These are phyloP conservation scores for Penicilliopsis zonata DNA, from an alignment of 495 filamentous ascomycete species.

Conservation along the genomic window DNA sequence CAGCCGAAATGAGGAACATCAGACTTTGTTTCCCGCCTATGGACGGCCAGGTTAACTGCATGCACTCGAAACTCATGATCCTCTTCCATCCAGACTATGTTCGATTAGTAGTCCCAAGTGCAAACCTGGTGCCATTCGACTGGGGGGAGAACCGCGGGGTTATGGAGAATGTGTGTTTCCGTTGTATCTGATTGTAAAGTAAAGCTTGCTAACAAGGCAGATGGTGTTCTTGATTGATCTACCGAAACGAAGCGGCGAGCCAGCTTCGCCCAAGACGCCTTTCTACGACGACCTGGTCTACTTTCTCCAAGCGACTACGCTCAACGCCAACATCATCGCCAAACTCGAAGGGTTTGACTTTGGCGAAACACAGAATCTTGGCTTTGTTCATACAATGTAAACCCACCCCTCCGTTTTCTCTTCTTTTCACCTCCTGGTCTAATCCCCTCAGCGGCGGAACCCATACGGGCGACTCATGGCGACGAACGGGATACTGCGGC, in stretches of 20 bases:
- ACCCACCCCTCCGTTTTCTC: conserved; percentile 1
- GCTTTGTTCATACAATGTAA: conserved; percentile 72
- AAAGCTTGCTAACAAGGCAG: conserved; percentile 14
- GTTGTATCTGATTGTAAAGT: neutral
- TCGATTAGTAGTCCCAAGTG: conserved; percentile 67
- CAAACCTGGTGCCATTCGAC: conserved; percentile 68
- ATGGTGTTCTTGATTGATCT: conserved; percentile 79
- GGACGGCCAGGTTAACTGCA: conserved; percentile 49
- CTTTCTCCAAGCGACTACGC: conserved; percentile 55
- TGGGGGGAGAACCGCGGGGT: conserved; percentile 67
- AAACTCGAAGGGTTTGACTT: conserved; percentile 67
- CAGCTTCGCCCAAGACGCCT: conserved; percentile 27
- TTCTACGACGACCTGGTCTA: conserved; percentile 62
- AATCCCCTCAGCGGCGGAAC: conserved; percentile 34
- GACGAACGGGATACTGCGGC: conserved; percentile 57
- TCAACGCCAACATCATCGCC: conserved; percentile 46
- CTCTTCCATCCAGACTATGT: conserved; percentile 59
- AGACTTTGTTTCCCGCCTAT: conserved; percentile 72
- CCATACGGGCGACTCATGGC: conserved; percentile 39
- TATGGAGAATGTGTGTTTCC: conserved; percentile 60
- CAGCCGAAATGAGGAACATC: conserved; percentile 39
- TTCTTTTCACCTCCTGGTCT: too few relatives aligned
- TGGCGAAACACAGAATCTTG: conserved; percentile 47
- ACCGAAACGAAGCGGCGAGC: conserved; percentile 37
- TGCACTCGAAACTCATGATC: conserved; percentile 87